Conservation (phyloP, 768 basidiomycete genomes). For the Amanita thiersii region DNA sequence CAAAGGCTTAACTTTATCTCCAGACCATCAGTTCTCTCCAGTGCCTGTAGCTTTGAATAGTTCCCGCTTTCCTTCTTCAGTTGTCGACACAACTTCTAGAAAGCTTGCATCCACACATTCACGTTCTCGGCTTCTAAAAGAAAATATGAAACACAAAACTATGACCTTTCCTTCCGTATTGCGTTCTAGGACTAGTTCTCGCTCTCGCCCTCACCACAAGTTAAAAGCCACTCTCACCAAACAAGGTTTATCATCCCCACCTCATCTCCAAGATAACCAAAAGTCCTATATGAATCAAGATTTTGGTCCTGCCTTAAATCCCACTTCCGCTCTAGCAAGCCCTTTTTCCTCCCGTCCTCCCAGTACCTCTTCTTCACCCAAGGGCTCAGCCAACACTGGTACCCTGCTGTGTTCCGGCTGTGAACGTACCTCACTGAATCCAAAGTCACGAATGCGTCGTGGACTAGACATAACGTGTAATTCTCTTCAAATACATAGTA, state of each 20-base stretch:
- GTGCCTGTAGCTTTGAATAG: constrained; percentile 1
- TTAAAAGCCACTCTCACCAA: neutral
- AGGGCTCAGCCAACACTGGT: neutral
- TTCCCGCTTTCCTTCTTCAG: neutral
- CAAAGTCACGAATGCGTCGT: neutral
- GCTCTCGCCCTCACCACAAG: neutral
- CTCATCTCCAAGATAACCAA: too few relatives aligned
- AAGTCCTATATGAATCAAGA: neutral
- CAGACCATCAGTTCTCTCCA: neutral
- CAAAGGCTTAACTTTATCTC: neutral
- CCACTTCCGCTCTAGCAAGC: neutral
- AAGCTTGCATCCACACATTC: constrained; percentile 2
- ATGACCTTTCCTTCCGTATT: neutral
- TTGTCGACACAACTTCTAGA: neutral
- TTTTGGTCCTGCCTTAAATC: neutral
- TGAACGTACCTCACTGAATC: neutral
- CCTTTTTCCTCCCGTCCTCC: constrained; percentile 7
- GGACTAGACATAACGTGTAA: neutral
- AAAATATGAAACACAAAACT: constrained; percentile 1
- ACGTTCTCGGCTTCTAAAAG: constrained; percentile 3
- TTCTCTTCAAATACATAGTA: neutral
- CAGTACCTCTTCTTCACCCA: neutral
- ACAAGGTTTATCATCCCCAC: neutral
- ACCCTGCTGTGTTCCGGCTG: neutral
- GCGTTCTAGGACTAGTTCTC: neutral